phyloP scores from a whole-genome alignment of 2,329 filamentous ascomycete genomes.

The Fusarium sp. region DNA sequence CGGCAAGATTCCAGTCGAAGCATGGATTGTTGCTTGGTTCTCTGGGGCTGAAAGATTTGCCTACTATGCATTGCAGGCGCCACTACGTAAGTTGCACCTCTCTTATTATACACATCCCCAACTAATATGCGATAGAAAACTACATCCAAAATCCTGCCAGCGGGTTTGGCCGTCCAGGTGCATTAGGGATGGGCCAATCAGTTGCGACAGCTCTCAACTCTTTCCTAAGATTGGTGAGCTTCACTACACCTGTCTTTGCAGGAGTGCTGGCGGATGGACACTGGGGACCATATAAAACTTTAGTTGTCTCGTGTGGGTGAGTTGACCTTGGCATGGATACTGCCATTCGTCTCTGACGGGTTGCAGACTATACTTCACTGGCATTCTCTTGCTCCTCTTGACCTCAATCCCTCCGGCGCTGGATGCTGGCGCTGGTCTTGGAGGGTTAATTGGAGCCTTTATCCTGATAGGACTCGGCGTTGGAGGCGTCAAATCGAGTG shows the following conservation, averaged over 20 bases:
- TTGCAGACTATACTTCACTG: background rate
- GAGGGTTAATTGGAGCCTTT: background rate
- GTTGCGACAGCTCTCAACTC: background rate
- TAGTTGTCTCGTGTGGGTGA: background rate
- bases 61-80: background rate
- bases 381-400: background rate
- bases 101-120: background rate
- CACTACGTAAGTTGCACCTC: background rate
- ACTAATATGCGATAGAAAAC: background rate
- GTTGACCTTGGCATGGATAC: background rate
- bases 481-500: conserved; percentile 1
- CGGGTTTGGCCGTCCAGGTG: background rate
- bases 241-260: background rate
- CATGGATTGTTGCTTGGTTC: conserved; percentile 2
- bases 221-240: background rate
- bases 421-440: background rate
- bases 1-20: background rate
- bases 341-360: background rate
- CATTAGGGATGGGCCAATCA: background rate
- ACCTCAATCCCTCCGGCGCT: background rate
- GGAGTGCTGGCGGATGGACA: background rate
- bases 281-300: background rate
- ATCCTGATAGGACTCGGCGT: background rate
- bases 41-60: background rate
- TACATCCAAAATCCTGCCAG: background rate